Evolutionary conservation across 768 basidiomycete species (phyloP).

Genomic region (Flagelloscypha sp.): DNA sequence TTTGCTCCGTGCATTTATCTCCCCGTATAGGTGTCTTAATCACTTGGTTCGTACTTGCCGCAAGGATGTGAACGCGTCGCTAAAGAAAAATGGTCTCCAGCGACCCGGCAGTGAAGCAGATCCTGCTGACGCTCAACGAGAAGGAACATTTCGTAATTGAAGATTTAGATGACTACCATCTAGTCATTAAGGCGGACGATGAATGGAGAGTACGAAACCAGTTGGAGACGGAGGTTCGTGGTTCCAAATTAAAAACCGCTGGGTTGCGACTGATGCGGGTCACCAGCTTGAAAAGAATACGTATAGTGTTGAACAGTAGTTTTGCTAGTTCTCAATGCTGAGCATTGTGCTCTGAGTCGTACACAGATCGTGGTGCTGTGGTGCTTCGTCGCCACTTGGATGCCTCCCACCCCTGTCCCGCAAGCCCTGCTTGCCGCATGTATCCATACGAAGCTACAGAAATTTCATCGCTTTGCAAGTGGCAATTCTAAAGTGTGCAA

Average conservation of each 20-base stretch:
- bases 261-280: slow-evolving; percentile 2
- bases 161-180: slow-evolving; percentile 76
- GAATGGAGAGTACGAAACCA: slow-evolving; percentile 66
- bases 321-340: no score
- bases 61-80: neutral
- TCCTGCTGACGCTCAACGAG: slow-evolving; percentile 76
- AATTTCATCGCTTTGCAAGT: no score
- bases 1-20: neutral
- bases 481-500: no score
- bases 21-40: slow-evolving; percentile 57
- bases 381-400: no score
- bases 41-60: slow-evolving; percentile 44
- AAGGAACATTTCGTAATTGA: slow-evolving; percentile 76
- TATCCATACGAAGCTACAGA: no score
- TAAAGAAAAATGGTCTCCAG: slow-evolving; percentile 27
- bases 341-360: no score
- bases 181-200: slow-evolving; percentile 78
- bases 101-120: slow-evolving; percentile 86
- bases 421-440: no score
- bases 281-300: slow-evolving; percentile 78
- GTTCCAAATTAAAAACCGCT: neutral
- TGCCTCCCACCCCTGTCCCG: no score
- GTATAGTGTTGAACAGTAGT: slow-evolving; percentile 56
- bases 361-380: no score
- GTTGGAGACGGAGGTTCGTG: slow-evolving; percentile 65